Percentiles rank a stretch among this genome's conserved stretches.
Evolutionary conservation across 306 rosid genomes (phyloP).

Genomic region (apple (Malus domestica)): DNA sequence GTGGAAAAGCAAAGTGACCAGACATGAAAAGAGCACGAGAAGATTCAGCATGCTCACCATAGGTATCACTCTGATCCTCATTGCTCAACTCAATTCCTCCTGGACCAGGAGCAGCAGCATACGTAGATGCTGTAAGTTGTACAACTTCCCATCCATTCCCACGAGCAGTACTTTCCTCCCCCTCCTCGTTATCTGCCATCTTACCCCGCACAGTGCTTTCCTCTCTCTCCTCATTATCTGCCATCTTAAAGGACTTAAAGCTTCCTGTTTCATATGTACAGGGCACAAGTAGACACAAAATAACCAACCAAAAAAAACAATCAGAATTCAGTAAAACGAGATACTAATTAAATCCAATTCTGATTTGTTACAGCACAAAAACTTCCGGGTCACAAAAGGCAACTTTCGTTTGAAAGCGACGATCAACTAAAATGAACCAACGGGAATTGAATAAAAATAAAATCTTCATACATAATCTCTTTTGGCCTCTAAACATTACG

Average conservation of each 20-base stretch:
- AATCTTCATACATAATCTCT: neutral
- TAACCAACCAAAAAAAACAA: neutral
- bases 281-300: neutral
- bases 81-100: conserved; percentile 42
- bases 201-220: conserved; percentile 22
- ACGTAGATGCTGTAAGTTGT: conserved; percentile 83
- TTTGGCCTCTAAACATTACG: neutral
- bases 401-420: neutral
- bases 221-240: conserved; percentile 60
- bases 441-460: neutral
- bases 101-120: conserved; percentile 84
- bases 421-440: neutral
- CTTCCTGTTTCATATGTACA: neutral
- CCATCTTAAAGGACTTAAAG: conserved; percentile 39
- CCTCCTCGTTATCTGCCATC: conserved; percentile 36
- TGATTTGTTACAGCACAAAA: neutral
- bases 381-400: neutral
- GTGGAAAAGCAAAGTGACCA: conserved; percentile 85
- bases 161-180: conserved; percentile 55
- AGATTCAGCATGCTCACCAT: conserved; percentile 60
- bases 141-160: conserved; percentile 98
- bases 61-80: conserved; percentile 28
- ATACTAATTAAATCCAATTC: neutral
- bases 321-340: neutral
- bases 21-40: conserved; percentile 81